Base-by-base conservation (phyloP, 345 rosid genomes). In the Cochlearia excelsa region DNA sequence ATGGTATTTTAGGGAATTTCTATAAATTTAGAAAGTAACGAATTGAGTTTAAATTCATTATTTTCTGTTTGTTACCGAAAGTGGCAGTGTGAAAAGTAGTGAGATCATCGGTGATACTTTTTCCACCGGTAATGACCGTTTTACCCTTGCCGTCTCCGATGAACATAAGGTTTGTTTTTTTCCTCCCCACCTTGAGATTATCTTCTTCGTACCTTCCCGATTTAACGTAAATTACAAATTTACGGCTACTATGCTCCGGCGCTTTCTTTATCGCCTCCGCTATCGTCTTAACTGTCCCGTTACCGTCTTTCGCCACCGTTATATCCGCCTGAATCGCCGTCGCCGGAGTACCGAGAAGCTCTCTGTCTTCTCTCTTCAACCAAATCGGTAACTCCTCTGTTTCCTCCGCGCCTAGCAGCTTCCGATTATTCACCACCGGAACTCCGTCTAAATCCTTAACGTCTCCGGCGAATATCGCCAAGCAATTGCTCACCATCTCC, bases 31-130 rank as follows among this genome's bases (percentile, higher is more conserved):
- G 23, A 16, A 16, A 16, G 23, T 16, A 16, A 16, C 23, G 23
- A 16, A 16, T 16, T 16, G 23, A 16, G 23, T 16, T 16, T 16
- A 16, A 16, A 16, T 16, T 16, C 23, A 16, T 16, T 16, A 16
- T 16, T 30, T 11, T 16, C n/a, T 9, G 8, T 58, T 44, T 49
- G 6, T 52, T 82, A 93, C 99, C 97, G 30, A 93, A 93, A 30
- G 96, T 69, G 3, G 99, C 96, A 1, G 99, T 93, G 77, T 81
- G 96, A 69, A 93, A 93, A 11, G 99, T 93, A 0, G 99, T 93
- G 30, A 90, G 6, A 33, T 80, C 66, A 28, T 85, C 81, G 9
- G 23, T 47, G 7, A 87, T 67, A 49, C 88, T 90, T 62, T 72
- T 93, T 0, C 86, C 74, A 1, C 97, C 96, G 1, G 96, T 38